Percentiles rank a stretch among this genome's conserved stretches.
These are phyloP conservation scores for Pseudogymnoascus pannorum DNA, from an alignment of 2,329 filamentous ascomycete genomes.

Conservation along the genomic window DNA sequence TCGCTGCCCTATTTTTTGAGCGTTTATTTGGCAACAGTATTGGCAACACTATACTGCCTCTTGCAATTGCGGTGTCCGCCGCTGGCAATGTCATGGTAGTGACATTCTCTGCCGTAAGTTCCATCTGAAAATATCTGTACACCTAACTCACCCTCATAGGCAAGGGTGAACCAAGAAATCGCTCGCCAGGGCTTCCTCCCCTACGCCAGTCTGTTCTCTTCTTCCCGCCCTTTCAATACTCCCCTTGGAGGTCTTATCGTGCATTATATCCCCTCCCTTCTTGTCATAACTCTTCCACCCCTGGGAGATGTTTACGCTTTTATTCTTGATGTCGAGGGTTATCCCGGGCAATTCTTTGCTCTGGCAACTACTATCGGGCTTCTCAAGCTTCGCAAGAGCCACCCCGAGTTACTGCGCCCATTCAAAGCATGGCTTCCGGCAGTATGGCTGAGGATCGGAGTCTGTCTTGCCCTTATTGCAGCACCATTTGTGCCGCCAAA, in stretches of 20 bases:
- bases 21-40: conserved; percentile 41
- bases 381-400: conserved; percentile 48
- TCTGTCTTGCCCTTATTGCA: conserved; percentile 27
- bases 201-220: conserved; percentile 30
- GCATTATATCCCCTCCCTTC: conserved; percentile 54
- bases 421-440: conserved; percentile 26
- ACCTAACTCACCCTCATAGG: conserved; percentile 28
- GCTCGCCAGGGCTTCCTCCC: conserved; percentile 42
- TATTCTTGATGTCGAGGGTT: conserved; percentile 34
- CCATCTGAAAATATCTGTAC: no score
- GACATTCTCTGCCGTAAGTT: conserved; percentile 47
- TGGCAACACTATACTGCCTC: conserved; percentile 36
- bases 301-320: conserved; percentile 32
- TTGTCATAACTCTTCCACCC: conserved; percentile 46
- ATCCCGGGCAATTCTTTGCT: conserved; percentile 39
- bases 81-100: conserved; percentile 43
- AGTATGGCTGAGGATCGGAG: conserved; percentile 24
- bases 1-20: conserved; percentile 51
- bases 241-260: conserved; percentile 40
- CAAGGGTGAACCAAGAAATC: conserved; percentile 42
- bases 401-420: conserved; percentile 30
- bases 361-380: conserved; percentile 26
- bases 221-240: conserved; percentile 18
- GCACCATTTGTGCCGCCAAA: conserved; percentile 32
- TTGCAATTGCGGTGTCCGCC: conserved; percentile 40